phyloP scores from a whole-genome alignment of 2,329 filamentous ascomycete genomes.

The Fusarium luffae region DNA sequence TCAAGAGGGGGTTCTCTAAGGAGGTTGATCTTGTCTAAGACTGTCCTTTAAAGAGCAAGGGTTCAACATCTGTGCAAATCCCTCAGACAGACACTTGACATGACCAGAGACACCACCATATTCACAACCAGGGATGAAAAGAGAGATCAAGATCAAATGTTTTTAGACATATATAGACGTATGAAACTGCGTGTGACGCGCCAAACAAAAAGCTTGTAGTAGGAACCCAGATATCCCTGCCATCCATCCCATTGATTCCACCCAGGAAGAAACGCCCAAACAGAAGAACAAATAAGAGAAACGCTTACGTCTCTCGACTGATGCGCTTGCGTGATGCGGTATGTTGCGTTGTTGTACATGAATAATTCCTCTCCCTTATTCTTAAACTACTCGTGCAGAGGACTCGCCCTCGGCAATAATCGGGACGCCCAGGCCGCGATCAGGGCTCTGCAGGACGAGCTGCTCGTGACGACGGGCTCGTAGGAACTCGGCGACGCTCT shows the following conservation, averaged over 20 bases:
- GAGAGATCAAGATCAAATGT: constrained; percentile 16
- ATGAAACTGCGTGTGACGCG: constrained; percentile 41
- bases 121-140: neutral
- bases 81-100: neutral
- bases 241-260: constrained; percentile 10
- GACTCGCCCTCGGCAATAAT: constrained; percentile 88
- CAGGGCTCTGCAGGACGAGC: constrained; percentile 90
- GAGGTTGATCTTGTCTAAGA: neutral
- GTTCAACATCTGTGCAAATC: neutral
- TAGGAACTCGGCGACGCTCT: constrained; percentile 91
- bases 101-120: neutral
- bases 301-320: constrained; percentile 31
- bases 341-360: constrained; percentile 35
- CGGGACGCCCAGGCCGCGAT: constrained; percentile 84
- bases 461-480: constrained; percentile 90
- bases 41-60: neutral
- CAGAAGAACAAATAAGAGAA: constrained; percentile 19
- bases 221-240: constrained; percentile 34
- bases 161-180: constrained; percentile 33
- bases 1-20: neutral
- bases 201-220: constrained; percentile 38
- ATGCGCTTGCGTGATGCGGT: constrained; percentile 27
- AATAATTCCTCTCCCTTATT: constrained; percentile 2
- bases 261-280: constrained; percentile 34
- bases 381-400: constrained; percentile 78